Conservation (phyloP, 345 rosid genomes). For the Fremontodendron californicum region DNA sequence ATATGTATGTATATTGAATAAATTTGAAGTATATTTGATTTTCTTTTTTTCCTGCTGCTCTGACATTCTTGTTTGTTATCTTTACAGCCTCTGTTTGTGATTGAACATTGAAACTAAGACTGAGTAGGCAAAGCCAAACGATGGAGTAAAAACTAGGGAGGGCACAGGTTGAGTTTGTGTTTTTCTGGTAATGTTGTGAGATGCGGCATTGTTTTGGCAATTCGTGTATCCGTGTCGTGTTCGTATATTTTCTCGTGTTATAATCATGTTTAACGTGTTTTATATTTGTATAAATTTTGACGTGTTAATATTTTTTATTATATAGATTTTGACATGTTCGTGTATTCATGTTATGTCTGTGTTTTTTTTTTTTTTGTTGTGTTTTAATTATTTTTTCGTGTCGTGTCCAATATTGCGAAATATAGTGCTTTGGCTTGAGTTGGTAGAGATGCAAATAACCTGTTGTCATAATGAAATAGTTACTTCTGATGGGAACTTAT, state of each 20-base stretch:
- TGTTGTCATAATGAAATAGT: background rate
- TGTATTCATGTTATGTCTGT: too few species aligned
- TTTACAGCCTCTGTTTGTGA: slow-evolving; percentile 72
- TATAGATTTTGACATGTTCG: too few species aligned
- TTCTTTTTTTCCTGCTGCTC: background rate
- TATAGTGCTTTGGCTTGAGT: slow-evolving; percentile 18
- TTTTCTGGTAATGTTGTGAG: slow-evolving; percentile 18
- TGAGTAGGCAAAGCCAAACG: slow-evolving; percentile 3
- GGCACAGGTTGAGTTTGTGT: slow-evolving; percentile 8
- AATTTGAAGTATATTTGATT: background rate
- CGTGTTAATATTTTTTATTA: too few species aligned
- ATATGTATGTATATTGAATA: background rate
- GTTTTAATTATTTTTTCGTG: too few species aligned
- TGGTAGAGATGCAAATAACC: slow-evolving; percentile 14
- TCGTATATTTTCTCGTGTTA: too few species aligned
- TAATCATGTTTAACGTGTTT: too few species aligned
- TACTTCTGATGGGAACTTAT: background rate
- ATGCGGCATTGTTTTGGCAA: slow-evolving; percentile 35
- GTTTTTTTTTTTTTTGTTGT: too few species aligned
- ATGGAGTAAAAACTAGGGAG: slow-evolving; percentile 11
- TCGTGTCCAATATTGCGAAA: too few species aligned
- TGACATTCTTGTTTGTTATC: background rate
- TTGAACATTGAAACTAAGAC: slow-evolving; percentile 47
- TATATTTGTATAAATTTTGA: too few species aligned
- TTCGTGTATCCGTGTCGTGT: too few species aligned